Evolutionary conservation across 257 asterid genomes (phyloP).

Genomic region (Capsicum baccatum): DNA sequence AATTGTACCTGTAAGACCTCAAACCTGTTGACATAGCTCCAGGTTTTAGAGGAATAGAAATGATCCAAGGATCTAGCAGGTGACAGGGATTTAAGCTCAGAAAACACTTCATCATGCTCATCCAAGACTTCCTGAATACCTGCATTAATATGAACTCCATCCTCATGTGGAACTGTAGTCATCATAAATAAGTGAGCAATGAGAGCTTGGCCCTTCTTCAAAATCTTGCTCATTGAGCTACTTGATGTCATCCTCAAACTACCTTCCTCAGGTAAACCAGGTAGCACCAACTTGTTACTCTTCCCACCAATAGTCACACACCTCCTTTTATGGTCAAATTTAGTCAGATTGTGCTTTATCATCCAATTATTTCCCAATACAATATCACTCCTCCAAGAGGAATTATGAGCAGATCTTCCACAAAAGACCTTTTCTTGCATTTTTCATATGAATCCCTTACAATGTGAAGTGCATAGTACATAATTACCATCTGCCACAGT

Average conservation of each 20-base stretch:
- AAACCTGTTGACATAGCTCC: too few species aligned
- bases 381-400: background rate
- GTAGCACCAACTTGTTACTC: too few species aligned
- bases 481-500: too few species aligned
- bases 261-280: too few species aligned
- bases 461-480: too few species aligned
- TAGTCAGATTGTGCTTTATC: background rate
- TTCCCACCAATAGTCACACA: background rate
- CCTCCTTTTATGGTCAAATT: background rate
- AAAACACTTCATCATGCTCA: too few species aligned
- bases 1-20: too few species aligned
- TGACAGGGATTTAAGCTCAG: background rate
- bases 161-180: background rate
- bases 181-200: background rate
- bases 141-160: background rate
- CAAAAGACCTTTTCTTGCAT: background rate
- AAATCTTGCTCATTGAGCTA: too few species aligned
- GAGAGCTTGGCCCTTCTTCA: too few species aligned
- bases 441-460: background rate
- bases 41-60: background rate
- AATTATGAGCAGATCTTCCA: background rate
- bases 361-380: background rate
- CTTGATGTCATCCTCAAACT: too few species aligned
- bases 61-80: background rate
- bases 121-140: background rate